Conservation (phyloP, 73 alveolate species). For the Breviolum minutum region DNA sequence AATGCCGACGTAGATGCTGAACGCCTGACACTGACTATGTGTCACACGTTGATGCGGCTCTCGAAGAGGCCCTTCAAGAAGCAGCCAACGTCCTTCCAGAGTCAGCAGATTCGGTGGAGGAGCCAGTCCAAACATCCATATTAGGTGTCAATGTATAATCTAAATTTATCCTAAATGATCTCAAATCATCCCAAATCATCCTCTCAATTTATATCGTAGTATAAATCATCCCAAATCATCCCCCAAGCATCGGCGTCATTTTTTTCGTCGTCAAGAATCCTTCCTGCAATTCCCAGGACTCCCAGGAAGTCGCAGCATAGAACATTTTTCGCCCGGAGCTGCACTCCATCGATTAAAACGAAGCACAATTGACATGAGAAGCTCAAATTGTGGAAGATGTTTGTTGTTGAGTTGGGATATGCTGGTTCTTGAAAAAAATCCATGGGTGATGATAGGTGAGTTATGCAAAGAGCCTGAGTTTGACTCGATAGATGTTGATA, state of each 20-base stretch:
- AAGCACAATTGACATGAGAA: background rate
- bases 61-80: background rate
- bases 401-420: background rate
- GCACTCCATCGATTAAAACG: background rate
- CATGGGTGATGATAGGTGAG: background rate
- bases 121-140: background rate
- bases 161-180: background rate
- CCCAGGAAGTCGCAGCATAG: background rate
- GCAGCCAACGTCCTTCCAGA: slow-evolving; percentile 16
- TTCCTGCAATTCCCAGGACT: background rate
- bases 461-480: background rate
- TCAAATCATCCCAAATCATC: background rate
- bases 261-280: background rate
- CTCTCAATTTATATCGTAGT: background rate
- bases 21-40: background rate
- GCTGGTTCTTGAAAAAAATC: background rate
- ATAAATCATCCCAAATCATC: background rate
- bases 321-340: background rate
- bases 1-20: background rate
- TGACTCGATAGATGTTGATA: no score
- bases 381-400: background rate
- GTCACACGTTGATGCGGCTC: background rate
- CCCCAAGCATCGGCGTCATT: background rate
- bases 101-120: slow-evolving; percentile 15
- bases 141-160: background rate